Evolutionary conservation across 768 basidiomycete species (phyloP).

Genomic region (Boletus sp.): DNA sequence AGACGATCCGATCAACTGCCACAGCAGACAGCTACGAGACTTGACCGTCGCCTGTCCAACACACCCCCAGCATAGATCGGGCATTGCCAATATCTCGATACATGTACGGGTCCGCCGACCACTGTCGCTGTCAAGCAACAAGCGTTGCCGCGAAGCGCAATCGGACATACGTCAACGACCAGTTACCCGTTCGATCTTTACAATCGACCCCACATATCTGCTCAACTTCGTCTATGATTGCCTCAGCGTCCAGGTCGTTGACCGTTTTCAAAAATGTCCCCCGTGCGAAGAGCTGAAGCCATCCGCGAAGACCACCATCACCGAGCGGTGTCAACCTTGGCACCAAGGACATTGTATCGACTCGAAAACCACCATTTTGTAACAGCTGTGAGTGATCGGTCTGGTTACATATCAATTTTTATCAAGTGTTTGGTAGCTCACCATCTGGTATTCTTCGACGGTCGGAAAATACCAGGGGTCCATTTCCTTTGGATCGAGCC

Average conservation of each 20-base stretch:
- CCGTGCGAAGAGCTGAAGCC: constrained; percentile 66
- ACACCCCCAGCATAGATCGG: not conserved
- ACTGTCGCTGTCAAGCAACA: constrained; percentile 22
- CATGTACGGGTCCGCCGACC: not conserved
- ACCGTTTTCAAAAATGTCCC: constrained; percentile 55
- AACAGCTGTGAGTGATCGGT: constrained; percentile 43
- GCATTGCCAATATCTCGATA: not conserved
- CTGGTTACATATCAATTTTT: constrained; percentile 1
- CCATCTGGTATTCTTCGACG: constrained; percentile 58
- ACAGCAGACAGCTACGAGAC: not conserved
- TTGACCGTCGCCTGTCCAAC: constrained; percentile 9
- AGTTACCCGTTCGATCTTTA: constrained; percentile 54
- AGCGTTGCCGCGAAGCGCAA: constrained; percentile 59
- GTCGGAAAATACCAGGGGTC: constrained; percentile 91
- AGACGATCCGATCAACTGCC: not conserved
- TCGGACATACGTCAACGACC: constrained; percentile 72
- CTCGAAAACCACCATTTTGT: constrained; percentile 51
- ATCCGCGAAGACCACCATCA: constrained; percentile 51
- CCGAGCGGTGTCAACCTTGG: constrained; percentile 54
- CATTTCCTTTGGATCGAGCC: constrained; percentile 52
- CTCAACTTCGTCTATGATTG: constrained; percentile 61
- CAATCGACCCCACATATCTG: constrained; percentile 54
- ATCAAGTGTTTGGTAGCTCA: constrained; percentile 24
- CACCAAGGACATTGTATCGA: constrained; percentile 50
- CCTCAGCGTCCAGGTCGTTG: constrained; percentile 49